Evolutionary conservation across 805 yeast genomes (phyloP).

Genomic region (Candida adriatica): DNA sequence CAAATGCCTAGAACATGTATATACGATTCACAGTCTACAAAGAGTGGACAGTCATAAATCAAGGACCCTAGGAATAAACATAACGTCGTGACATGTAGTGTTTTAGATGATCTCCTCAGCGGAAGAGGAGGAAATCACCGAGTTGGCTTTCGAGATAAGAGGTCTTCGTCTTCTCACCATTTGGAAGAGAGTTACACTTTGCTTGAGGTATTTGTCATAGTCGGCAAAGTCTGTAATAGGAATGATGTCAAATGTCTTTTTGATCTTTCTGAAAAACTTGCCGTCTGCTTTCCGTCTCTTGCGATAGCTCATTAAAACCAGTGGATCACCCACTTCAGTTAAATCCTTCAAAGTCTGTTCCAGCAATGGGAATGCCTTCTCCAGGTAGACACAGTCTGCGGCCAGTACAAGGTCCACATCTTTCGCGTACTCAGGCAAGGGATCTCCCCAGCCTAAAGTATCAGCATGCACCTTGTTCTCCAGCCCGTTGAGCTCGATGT

Average conservation of each 20-base stretch:
- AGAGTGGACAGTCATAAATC: too few species aligned
- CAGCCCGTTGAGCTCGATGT: slow-evolving; percentile 35
- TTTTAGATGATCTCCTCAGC: too few species aligned
- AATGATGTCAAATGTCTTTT: slow-evolving; percentile 26
- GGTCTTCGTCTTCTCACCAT: slow-evolving; percentile 26
- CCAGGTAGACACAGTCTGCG: slow-evolving; percentile 56
- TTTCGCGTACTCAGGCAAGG: slow-evolving; percentile 30
- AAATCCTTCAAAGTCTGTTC: slow-evolving; percentile 43
- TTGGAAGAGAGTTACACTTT: slow-evolving; percentile 35
- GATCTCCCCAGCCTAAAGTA: slow-evolving; percentile 39
- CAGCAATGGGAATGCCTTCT: slow-evolving; percentile 44
- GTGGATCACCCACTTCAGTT: slow-evolving; percentile 30
- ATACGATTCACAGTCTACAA: too few species aligned
- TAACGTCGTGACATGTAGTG: too few species aligned
- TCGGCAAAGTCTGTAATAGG: slow-evolving; percentile 28
- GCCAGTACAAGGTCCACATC: slow-evolving; percentile 42
- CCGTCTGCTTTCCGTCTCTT: slow-evolving; percentile 42
- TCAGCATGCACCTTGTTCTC: slow-evolving; percentile 31
- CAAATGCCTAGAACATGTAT: too few species aligned
- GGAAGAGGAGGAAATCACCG: too few species aligned
- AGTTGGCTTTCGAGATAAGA: too few species aligned
- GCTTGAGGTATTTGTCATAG: slow-evolving; percentile 30
- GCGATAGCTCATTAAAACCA: slow-evolving; percentile 45
- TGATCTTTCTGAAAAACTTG: slow-evolving; percentile 26
- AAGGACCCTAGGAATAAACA: too few species aligned